phyloP scores from a whole-genome alignment of 192 early-diverging fungal genomes.

The Spizellomyces punctatus region DNA sequence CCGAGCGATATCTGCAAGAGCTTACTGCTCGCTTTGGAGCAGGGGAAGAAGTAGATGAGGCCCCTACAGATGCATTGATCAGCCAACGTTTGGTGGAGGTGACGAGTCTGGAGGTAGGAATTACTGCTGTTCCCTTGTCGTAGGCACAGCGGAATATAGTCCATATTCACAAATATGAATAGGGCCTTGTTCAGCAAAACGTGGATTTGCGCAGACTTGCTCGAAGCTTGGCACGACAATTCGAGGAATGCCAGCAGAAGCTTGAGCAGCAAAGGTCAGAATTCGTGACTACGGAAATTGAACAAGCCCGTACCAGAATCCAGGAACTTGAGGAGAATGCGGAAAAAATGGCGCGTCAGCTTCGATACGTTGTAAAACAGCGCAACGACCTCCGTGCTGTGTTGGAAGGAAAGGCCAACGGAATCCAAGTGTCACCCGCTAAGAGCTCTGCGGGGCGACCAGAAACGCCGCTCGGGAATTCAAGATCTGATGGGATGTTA shows the following conservation, averaged over 20 bases:
- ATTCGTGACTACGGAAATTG: constrained; percentile 35
- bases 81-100: constrained; percentile 7
- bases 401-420: not conserved
- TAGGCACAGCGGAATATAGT: too few relatives aligned
- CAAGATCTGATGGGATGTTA: not conserved
- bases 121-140: too few relatives aligned
- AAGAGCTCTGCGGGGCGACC: too few relatives aligned
- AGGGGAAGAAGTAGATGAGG: constrained; percentile 45
- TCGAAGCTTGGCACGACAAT: constrained; percentile 56
- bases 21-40: constrained; percentile 13
- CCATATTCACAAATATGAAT: too few relatives aligned
- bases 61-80: constrained; percentile 38
- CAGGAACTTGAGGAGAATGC: constrained; percentile 10
- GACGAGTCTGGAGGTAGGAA: constrained; percentile 8
- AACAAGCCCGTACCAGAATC: not conserved
- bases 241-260: constrained; percentile 60
- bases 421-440: not conserved
- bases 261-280: constrained; percentile 52
- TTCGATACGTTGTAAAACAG: constrained; percentile 29
- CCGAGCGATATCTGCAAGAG: constrained; percentile 17
- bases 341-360: constrained; percentile 25
- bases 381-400: constrained; percentile 18
- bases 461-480: not conserved
- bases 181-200: constrained; percentile 62
- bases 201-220: constrained; percentile 60